phyloP scores from a whole-genome alignment of 2,329 filamentous ascomycete species.

The Talaromyces sp. region DNA sequence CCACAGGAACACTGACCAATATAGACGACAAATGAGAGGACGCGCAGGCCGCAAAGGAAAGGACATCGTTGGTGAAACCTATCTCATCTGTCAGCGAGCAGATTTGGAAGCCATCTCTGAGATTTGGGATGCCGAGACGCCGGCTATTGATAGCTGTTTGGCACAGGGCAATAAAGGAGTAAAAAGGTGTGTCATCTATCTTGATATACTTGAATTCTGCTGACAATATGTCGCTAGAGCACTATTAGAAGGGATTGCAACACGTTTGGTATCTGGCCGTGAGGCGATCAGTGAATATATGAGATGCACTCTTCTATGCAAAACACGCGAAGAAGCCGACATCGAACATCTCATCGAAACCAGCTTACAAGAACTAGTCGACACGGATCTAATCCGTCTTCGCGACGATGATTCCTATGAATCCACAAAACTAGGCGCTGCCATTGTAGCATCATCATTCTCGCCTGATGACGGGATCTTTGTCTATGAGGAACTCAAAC shows the following conservation, averaged over 20 bases:
- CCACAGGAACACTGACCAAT: background rate
- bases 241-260: conserved; percentile 66
- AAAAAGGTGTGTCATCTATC: conserved; percentile 51
- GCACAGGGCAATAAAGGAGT: conserved; percentile 65
- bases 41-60: conserved; percentile 75
- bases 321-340: conserved; percentile 51
- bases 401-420: conserved; percentile 53
- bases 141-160: conserved; percentile 65
- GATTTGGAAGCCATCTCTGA: conserved; percentile 69
- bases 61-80: conserved; percentile 73
- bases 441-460: conserved; percentile 68
- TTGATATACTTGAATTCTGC: background rate
- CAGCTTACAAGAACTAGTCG: conserved; percentile 57
- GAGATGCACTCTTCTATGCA: conserved; percentile 62
- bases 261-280: conserved; percentile 62
- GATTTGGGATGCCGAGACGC: conserved; percentile 69
- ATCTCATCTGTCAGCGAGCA: conserved; percentile 65
- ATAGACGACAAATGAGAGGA: conserved; percentile 70
- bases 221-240: conserved; percentile 47
- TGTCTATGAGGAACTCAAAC: conserved; percentile 64
- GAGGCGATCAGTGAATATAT: conserved; percentile 67
- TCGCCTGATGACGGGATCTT: conserved; percentile 73
- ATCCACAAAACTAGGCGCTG: conserved; percentile 64
- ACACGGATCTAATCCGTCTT: conserved; percentile 53
- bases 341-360: conserved; percentile 55